Evolutionary conservation across 352 stramenopile genomes (phyloP).

Genomic region (Plasmopara muralis): DNA sequence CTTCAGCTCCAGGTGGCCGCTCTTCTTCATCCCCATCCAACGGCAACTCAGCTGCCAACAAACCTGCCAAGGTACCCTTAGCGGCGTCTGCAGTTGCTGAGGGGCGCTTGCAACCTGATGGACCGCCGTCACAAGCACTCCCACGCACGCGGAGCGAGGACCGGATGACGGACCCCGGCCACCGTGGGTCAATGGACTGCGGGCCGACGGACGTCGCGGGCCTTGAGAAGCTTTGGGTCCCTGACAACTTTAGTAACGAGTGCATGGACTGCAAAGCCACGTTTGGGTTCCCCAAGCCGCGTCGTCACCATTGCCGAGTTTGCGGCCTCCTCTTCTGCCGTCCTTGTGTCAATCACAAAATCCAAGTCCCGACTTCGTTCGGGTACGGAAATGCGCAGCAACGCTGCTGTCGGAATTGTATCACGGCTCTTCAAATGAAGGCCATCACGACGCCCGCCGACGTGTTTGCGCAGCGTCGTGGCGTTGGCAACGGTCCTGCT

Average conservation of each 20-base stretch:
- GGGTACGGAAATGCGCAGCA: constrained; percentile 71
- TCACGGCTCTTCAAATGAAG: constrained; percentile 81
- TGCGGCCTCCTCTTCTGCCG: constrained; percentile 80
- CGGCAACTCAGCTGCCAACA: constrained; percentile 3
- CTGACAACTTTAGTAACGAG: constrained; percentile 80
- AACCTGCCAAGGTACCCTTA: constrained; percentile 22
- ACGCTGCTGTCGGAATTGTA: constrained; percentile 76
- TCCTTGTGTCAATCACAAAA: constrained; percentile 80
- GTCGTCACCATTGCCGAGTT: constrained; percentile 80
- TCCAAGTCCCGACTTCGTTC: constrained; percentile 69
- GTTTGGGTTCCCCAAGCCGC: constrained; percentile 77
- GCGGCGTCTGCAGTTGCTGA: constrained; percentile 18
- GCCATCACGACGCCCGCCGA: constrained; percentile 79
- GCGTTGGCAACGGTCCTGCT: constrained; percentile 38
- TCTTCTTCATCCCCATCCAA: constrained; percentile 22
- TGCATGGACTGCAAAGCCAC: constrained; percentile 84
- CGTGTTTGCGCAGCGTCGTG: constrained; percentile 78
- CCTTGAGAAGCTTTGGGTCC: constrained; percentile 82
- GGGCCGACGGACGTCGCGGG: constrained; percentile 52
- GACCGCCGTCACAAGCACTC: constrained; percentile 4
- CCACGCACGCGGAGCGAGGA: constrained; percentile 27
- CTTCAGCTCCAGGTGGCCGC: constrained; percentile 5
- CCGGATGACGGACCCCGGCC: constrained; percentile 22
- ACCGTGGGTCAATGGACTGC: constrained; percentile 48
- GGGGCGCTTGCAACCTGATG: constrained; percentile 12